Base-by-base conservation (phyloP, 306 rosid species). In the Hippophae gyantsensis region DNA sequence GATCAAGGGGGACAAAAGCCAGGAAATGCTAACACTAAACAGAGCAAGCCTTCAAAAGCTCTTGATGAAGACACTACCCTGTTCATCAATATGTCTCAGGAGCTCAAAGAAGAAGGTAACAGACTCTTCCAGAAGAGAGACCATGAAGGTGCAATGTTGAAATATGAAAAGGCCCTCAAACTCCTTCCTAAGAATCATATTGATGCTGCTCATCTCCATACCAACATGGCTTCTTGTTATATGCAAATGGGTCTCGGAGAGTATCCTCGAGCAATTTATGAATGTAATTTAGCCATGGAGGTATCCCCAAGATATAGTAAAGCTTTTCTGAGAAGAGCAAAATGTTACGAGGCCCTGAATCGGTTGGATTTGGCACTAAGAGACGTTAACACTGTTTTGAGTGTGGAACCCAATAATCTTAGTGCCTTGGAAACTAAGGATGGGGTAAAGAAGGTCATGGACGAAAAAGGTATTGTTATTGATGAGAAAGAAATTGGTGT, bases 1-100 rank as follows among this genome's bases (percentile, higher is more conserved):
- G 88, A 81, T 3, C 72, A 62, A 3, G 80, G 44, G 7, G 65
- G 55, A 11, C 71, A 54, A 14, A 73, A 67, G 79, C 57, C 72
- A 40, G 82, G 75, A 56, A 74, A 68, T 78, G 63, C 76, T 6
- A 74, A 66, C 42, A 60, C 64, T 46, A 81, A 76, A 69, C 60
- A 65, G 6, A 63, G 63, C 27, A 81, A 76, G 59, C 41, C 65
- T 10, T 69, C 90, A 10, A 86, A 82, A 52, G 79, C 83, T 2
- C 63, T 79, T 42, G 97, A 89, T 63, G 89, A 84, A 14, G 97
- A 89, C 74, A 89, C 93, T 0, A 81, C 93, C 5, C 80, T 86
- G 68, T 89, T 89, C 84, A 82, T 89, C 71, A 86, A 65, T 80
- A 89, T 89, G 97, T 78, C 97, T 27, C 87, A 86, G 6, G 93